These are phyloP conservation scores for Stromatinia cepivora DNA, from an alignment of 2,329 filamentous ascomycete genomes.

Conservation along the genomic window DNA sequence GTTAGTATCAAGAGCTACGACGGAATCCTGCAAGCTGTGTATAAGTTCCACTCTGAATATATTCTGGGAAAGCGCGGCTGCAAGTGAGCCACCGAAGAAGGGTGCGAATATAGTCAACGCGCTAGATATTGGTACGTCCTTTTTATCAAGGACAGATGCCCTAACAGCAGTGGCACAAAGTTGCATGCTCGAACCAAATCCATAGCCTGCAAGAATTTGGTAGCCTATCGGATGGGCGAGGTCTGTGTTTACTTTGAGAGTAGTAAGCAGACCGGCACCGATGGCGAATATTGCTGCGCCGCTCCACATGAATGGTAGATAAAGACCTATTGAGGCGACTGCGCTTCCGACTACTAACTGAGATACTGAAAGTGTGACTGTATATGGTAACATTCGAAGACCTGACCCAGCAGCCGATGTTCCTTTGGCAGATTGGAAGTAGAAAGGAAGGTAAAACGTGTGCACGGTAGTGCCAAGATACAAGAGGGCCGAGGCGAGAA, in stretches of 20 bases:
- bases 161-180: constrained; percentile 45
- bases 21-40: constrained; percentile 40
- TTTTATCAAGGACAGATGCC: constrained; percentile 50
- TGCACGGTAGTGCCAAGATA: constrained; percentile 1
- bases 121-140: constrained; percentile 50
- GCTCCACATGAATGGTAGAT: constrained; percentile 39
- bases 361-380: constrained; percentile 18
- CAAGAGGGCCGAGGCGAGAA: background rate
- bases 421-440: constrained; percentile 24
- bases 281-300: constrained; percentile 36
- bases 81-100: background rate
- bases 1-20: constrained; percentile 38
- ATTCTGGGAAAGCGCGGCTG: background rate
- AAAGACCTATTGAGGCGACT: constrained; percentile 38
- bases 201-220: constrained; percentile 55
- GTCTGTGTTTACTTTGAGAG: constrained; percentile 42
- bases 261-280: constrained; percentile 56
- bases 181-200: constrained; percentile 59
- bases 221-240: constrained; percentile 53
- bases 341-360: constrained; percentile 17
- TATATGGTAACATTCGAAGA: constrained; percentile 33
- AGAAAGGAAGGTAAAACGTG: constrained; percentile 1
- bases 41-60: constrained; percentile 7
- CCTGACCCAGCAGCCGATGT: constrained; percentile 30
- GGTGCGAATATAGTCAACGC: constrained; percentile 6